These are phyloP conservation scores for Kluyveromyces sp. DNA, from an alignment of 1,139 yeast species.

Conservation along the genomic window DNA sequence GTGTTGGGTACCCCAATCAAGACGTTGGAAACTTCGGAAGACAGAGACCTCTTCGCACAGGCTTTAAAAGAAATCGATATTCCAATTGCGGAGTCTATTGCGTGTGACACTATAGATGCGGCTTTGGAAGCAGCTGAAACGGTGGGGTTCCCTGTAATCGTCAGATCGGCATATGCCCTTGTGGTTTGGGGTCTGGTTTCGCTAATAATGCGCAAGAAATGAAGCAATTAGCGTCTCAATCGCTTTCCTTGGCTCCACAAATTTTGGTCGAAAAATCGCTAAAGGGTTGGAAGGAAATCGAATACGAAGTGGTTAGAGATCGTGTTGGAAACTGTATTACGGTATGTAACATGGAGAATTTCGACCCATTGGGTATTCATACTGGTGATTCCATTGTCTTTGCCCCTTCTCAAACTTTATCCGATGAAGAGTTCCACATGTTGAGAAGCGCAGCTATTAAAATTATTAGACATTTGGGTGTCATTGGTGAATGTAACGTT, in stretches of 20 bases:
- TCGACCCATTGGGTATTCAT: conserved; percentile 96
- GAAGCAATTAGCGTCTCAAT: conserved; percentile 78
- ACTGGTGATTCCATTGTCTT: conserved; percentile 99
- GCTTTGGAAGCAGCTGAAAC: conserved; percentile 79
- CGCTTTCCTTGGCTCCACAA: conserved; percentile 87
- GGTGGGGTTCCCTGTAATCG: conserved; percentile 94
- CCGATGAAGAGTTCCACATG: conserved; percentile 97
- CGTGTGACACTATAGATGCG: conserved; percentile 88
- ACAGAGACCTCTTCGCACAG: conserved; percentile 90
- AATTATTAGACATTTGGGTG: conserved; percentile 95
- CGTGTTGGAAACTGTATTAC: conserved; percentile 95
- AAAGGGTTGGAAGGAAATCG: conserved; percentile 99
- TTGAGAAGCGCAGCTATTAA: conserved; percentile 95
- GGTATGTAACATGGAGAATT: conserved; percentile 98
- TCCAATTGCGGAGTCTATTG: conserved; percentile 94
- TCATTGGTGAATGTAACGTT: conserved; percentile 98
- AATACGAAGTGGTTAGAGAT: conserved; percentile 97
- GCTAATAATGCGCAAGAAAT: conserved; percentile 79
- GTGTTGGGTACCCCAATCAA: conserved; percentile 96
- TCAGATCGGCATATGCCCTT: conserved; percentile 92
- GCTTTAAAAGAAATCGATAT: conserved; percentile 90
- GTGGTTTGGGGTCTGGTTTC: conserved; percentile 98
- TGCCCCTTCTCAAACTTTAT: conserved; percentile 95
- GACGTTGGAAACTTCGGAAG: conserved; percentile 93
- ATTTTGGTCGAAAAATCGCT: conserved; percentile 91